A percentile compares a stretch with the other conserved stretches of the same genome.
Conservation (phyloP, 441 rosid genomes). For the Eutrema salsugineum region DNA sequence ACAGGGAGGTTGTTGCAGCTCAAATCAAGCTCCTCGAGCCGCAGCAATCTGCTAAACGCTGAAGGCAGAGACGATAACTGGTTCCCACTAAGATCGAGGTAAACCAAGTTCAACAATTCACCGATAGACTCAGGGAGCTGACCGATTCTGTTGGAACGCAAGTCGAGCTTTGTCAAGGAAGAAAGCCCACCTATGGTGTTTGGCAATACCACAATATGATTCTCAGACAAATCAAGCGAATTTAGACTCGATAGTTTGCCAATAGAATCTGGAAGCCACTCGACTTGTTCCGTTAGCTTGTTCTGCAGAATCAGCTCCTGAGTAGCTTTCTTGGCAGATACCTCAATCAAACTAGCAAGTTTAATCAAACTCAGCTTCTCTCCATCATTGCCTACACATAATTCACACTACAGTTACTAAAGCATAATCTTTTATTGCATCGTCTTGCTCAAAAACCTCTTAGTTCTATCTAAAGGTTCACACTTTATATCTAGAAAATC, state of each 20-base stretch:
- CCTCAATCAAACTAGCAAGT: constrained; percentile 83
- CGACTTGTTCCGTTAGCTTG: constrained; percentile 74
- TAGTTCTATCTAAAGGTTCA: neutral
- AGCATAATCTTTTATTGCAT: neutral
- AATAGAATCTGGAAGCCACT: constrained; percentile 88
- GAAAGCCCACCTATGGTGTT: constrained; percentile 71
- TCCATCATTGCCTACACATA: constrained; percentile 57
- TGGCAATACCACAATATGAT: constrained; percentile 64
- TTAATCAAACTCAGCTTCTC: constrained; percentile 81
- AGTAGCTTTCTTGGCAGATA: constrained; percentile 69
- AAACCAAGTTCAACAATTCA: constrained; percentile 60
- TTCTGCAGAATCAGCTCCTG: constrained; percentile 68
- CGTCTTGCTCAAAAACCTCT: neutral
- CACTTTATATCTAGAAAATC: neutral
- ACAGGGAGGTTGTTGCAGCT: constrained; percentile 55
- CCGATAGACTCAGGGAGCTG: constrained; percentile 75
- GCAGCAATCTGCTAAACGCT: constrained; percentile 53
- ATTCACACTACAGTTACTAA: neutral
- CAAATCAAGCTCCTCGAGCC: constrained; percentile 75
- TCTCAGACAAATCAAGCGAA: constrained; percentile 73
- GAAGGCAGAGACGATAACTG: constrained; percentile 67
- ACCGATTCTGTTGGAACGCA: constrained; percentile 65
- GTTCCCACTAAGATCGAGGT: constrained; percentile 64
- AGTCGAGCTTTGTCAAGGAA: constrained; percentile 68
- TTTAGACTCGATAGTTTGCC: constrained; percentile 69